Evolutionary conservation across 257 asterid species (phyloP), one percentile per base, ranked within the genome.

Genomic region (Primulina eburnea): DNA sequence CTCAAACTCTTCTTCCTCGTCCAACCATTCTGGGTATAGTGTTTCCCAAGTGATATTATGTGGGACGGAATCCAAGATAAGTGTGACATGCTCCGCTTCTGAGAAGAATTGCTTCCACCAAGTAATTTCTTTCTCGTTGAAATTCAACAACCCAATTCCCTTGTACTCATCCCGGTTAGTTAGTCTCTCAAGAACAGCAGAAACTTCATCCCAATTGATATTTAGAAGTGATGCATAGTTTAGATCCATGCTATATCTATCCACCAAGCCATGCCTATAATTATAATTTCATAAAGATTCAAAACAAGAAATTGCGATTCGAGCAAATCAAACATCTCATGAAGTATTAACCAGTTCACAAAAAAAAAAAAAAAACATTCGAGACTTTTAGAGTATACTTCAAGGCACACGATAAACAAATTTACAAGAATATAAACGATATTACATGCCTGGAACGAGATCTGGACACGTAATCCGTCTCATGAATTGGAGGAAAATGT

Each of bases 21-120:
- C 99, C 47, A 94, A 77, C 97, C 97, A 91, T 81, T 94, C 97
- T 0, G 99, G 99, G 65, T 86, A 94, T 18, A 94, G 52, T 58
- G 97, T 75, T 65, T 94, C 97, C 99, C 99, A 94, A 29, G 96
- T 88, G 35, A 86, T 67, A 61, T 87, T 82, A 10, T 62, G 67
- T 2, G 88, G 85, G 80, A 76, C 88, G 20, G 74, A 62, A 69
- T 93, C 86, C 78, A 89, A 77, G 71, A 62, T 73, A 28, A 93
- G 85, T 26, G 70, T 61, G 37, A 86, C 85, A 38, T 84, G 93
- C 78, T 93, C 98, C 43, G 88, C 83, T 37, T 90, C 96, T 6
- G 92, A 96, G 47, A 90, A 74, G 33, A 87, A 71, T 53, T 70
- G 70, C 76, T 87, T 81, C 90, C 90, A 89, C 62, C 78, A 86